Percentiles rank a stretch among this genome's conserved stretches.
Evolutionary conservation across 495 filamentous ascomycete genomes (phyloP).

Genomic region (Neurospora sp.): DNA sequence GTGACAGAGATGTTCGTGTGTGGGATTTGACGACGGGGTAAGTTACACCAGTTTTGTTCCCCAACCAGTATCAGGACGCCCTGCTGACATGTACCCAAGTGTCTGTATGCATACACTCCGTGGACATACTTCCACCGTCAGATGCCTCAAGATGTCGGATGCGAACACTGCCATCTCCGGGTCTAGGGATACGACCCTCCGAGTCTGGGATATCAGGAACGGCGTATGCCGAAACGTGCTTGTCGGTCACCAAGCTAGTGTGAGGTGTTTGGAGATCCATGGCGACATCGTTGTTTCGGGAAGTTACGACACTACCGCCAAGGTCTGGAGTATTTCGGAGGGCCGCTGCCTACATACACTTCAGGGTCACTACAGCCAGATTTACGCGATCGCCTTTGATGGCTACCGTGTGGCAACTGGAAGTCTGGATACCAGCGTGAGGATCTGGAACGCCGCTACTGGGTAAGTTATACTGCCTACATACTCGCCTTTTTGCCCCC

Average conservation of each 20-base stretch:
- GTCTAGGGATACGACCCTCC: slow-evolving; percentile 84
- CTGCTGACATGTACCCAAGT: slow-evolving; percentile 28
- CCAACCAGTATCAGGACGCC: neutral
- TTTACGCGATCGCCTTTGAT: slow-evolving; percentile 97
- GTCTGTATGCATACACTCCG: slow-evolving; percentile 72
- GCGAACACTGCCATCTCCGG: slow-evolving; percentile 88
- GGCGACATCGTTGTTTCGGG: slow-evolving; percentile 93
- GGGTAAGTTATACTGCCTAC: slow-evolving; percentile 46
- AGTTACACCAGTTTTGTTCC: slow-evolving; percentile 14
- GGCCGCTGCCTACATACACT: slow-evolving; percentile 83
- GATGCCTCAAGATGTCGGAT: slow-evolving; percentile 97
- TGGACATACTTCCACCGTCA: slow-evolving; percentile 91
- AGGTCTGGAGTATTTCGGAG: slow-evolving; percentile 94
- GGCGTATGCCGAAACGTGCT: slow-evolving; percentile 86
- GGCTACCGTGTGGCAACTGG: slow-evolving; percentile 89
- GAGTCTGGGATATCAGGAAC: slow-evolving; percentile 87
- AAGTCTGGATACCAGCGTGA: slow-evolving; percentile 90
- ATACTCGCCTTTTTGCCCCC: neutral
- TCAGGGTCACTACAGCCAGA: slow-evolving; percentile 95
- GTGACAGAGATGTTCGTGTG: slow-evolving; percentile 90
- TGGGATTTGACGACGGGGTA: slow-evolving; percentile 97
- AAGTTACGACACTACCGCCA: slow-evolving; percentile 93
- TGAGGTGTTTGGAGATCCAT: slow-evolving; percentile 89
- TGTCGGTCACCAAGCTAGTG: slow-evolving; percentile 91
- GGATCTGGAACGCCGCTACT: slow-evolving; percentile 89